Percentiles rank a stretch among this genome's conserved stretches.
Evolutionary conservation across 1,139 yeast genomes (phyloP).

Genomic region (Yamadazyma buinensis): DNA sequence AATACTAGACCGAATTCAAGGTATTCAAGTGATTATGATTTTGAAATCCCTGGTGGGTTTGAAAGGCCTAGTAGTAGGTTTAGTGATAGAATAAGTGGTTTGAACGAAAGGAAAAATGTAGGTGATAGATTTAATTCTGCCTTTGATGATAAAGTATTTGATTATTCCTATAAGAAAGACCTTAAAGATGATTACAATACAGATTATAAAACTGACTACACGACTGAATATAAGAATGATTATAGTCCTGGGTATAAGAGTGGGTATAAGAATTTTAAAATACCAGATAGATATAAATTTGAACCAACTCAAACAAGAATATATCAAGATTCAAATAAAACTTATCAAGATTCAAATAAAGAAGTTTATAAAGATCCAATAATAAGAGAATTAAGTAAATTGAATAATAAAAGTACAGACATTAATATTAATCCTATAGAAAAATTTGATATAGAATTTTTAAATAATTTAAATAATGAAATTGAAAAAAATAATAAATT

Average conservation of each 20-base stretch:
- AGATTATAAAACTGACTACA: no score
- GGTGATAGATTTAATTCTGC: background rate
- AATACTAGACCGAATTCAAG: no score
- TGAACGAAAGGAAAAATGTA: no score
- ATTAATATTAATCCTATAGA: slow-evolving; percentile 7
- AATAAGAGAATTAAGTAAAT: slow-evolving; percentile 10
- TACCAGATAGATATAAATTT: background rate
- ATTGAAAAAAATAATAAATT: slow-evolving; percentile 20
- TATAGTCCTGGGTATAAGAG: no score
- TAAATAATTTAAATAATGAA: slow-evolving; percentile 11
- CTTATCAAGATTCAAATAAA: background rate
- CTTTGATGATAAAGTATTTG: background rate
- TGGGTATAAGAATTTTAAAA: background rate
- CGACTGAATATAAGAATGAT: no score
- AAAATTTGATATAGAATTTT: slow-evolving; percentile 8
- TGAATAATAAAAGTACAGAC: slow-evolving; percentile 10
- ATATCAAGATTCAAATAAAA: background rate
- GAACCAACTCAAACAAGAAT: background rate
- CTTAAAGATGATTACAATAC: no score
- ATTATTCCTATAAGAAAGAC: no score
- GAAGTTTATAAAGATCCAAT: slow-evolving; percentile 2
- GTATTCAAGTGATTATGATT: no score
- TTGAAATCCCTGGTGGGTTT: no score
- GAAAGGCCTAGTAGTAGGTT: no score
- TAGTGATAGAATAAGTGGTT: no score